These are phyloP conservation scores for Austropuccinia psidii DNA, from an alignment of 1,284 basidiomycete species.

Conservation along the genomic window DNA sequence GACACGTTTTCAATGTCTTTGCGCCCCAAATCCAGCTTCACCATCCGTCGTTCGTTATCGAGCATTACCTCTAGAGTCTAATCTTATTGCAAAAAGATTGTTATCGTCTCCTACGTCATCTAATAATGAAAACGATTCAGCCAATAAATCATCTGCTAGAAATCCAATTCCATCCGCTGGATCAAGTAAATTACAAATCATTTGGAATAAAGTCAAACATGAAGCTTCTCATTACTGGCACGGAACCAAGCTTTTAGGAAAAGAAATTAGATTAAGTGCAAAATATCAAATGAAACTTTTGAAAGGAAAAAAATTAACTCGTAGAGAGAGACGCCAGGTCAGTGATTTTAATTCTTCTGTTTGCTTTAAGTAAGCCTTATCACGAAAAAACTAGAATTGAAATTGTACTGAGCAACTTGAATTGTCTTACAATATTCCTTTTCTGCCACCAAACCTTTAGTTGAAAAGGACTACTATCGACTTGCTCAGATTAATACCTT, in stretches of 20 bases:
- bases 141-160: too few relatives aligned
- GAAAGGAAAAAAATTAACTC: conserved; percentile 80
- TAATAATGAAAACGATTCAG: too few relatives aligned
- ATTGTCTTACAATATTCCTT: not conserved
- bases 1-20: too few relatives aligned
- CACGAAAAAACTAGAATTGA: not conserved
- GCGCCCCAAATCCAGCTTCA: too few relatives aligned
- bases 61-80: too few relatives aligned
- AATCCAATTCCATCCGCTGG: too few relatives aligned
- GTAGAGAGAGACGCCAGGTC: conserved; percentile 87
- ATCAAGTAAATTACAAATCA: conserved; percentile 39
- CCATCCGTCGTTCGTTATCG: too few relatives aligned
- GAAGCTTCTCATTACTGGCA: conserved; percentile 97
- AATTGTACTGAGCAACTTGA: not conserved
- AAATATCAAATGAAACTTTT: conserved; percentile 86
- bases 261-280: conserved; percentile 83
- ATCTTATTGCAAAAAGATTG: too few relatives aligned
- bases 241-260: conserved; percentile 85
- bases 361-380: not conserved
- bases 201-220: conserved; percentile 89
- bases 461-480: conserved; percentile 88
- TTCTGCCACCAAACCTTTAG: conserved; percentile 50
- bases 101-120: too few relatives aligned
- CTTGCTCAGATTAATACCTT: conserved; percentile 82
- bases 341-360: conserved; percentile 42